Base-by-base conservation (phyloP, 2,329 filamentous ascomycete species). In the Nemania abortiva region DNA sequence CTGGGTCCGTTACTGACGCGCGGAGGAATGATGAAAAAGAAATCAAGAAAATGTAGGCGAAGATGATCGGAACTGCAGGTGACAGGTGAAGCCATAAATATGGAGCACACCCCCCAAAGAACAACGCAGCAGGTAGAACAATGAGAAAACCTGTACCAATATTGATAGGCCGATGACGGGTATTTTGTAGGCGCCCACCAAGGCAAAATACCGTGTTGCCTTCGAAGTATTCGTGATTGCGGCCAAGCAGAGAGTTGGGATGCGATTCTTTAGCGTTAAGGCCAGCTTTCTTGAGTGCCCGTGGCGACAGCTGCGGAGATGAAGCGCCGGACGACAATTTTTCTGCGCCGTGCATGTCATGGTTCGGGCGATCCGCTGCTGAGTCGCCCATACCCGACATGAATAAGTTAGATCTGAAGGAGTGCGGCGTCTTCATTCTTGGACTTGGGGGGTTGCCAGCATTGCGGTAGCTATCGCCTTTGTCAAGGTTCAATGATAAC, bases 11-110 rank as follows among this genome's bases (percentile, higher is more conserved):
- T 62, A 92, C 87, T 2, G 96, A 98, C 3, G 95, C 96, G 81
- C 98, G 95, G 64, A 98, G 77, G 77, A 98, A 99, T 2, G 96
- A 98, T 27, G 95, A 97, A 56, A 98, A 85, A 81, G 93, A 97
- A 31, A 99, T 85, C 79, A 92, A 95, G 76, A 94, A 94, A n/a
- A 98, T 77, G 79, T 99, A 99, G 62, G 90, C 95, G 82, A 97
- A 98, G 52, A 93, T 81, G 74, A 98, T 89, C 61, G 96, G 96
- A 75, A 98, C 89, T 62, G 94, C 94, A 37, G 95, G 95, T 45
- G 93, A 97, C 72, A 97, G 87, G 75, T 97, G 87, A 74, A 90
- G 85, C 94, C 94, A 98, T 62, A 97, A 80, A 88, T 92, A 97
- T 24, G 92, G 89, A 11, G 92, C 94, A 70, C 92, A 96, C 76